These are phyloP conservation scores for Macrophomina tecta DNA, from an alignment of 2,329 filamentous ascomycete genomes.

Conservation along the genomic window DNA sequence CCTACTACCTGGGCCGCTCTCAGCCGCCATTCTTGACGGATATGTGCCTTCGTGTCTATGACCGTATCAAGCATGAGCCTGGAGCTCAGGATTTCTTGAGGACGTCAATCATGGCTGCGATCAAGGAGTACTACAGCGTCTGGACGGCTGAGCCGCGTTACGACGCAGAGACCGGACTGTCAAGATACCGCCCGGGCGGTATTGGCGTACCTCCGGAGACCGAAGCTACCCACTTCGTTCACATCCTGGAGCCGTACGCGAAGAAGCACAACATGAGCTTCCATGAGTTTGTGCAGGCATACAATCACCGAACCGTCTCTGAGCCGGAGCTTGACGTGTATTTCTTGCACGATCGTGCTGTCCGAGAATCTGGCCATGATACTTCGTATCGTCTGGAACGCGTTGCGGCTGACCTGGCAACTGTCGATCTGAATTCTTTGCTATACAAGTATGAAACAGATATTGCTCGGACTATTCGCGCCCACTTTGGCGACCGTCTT, in stretches of 20 bases:
- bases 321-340: conserved; percentile 94
- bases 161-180: conserved; percentile 78
- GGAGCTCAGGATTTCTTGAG: conserved; percentile 82
- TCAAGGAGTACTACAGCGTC: conserved; percentile 94
- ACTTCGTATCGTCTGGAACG: conserved; percentile 92
- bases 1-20: conserved; percentile 92
- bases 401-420: conserved; percentile 85
- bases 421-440: conserved; percentile 91
- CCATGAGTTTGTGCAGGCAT: conserved; percentile 83
- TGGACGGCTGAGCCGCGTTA: conserved; percentile 78
- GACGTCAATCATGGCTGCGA: conserved; percentile 82
- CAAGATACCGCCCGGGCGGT: conserved; percentile 83
- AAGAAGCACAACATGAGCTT: conserved; percentile 84
- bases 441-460: conserved; percentile 98
- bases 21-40: conserved; percentile 97
- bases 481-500: conserved; percentile 81
- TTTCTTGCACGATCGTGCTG: conserved; percentile 93
- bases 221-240: conserved; percentile 83
- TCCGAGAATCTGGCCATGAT: conserved; percentile 95
- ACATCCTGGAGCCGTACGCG: conserved; percentile 80
- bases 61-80: conserved; percentile 86
- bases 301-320: conserved; percentile 76
- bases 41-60: conserved; percentile 93
- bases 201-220: conserved; percentile 90
- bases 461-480: conserved; percentile 85